phyloP scores from a whole-genome alignment of 139 green algal genomes.

The Zygnema cylindricum region DNA sequence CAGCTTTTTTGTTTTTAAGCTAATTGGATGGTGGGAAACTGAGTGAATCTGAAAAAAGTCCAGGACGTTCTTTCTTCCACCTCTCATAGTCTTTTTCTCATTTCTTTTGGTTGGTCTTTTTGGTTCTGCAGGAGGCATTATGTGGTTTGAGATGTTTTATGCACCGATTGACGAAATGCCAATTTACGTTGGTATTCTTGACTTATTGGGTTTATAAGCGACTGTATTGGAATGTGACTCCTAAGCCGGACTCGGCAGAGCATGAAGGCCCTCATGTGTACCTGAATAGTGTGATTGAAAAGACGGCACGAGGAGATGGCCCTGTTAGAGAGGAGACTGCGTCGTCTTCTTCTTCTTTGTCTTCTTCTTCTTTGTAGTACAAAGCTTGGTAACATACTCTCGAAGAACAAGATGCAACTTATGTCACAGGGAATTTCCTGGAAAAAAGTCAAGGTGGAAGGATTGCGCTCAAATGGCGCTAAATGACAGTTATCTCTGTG shows the following conservation, averaged over 20 bases:
- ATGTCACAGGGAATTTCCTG: too few species aligned
- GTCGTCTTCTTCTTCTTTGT: neutral
- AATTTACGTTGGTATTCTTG: slow-evolving; percentile 35
- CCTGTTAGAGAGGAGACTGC: neutral
- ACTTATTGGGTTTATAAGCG: slow-evolving; percentile 34
- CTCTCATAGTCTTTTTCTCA: too few species aligned
- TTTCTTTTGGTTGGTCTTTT: too few species aligned
- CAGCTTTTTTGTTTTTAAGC: too few species aligned
- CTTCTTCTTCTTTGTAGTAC: neutral
- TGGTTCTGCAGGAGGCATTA: slow-evolving; percentile 27
- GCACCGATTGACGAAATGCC: slow-evolving; percentile 44
- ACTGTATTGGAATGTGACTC: slow-evolving; percentile 43
- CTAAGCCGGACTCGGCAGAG: slow-evolving; percentile 32
- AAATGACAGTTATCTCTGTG: too few species aligned
- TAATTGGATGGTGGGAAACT: too few species aligned
- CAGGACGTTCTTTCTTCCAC: too few species aligned
- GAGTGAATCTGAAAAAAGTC: too few species aligned
- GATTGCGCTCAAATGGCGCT: too few species aligned
- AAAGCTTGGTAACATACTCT: neutral
- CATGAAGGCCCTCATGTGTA: slow-evolving; percentile 41
- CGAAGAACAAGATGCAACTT: too few species aligned
- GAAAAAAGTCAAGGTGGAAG: too few species aligned
- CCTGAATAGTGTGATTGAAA: slow-evolving; percentile 44
- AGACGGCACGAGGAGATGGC: neutral
- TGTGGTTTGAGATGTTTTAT: slow-evolving; percentile 59